Evolutionary conservation across 2,329 filamentous ascomycete genomes (phyloP), one percentile per base, ranked within the genome.

Genomic region (Penicillium sp.): DNA sequence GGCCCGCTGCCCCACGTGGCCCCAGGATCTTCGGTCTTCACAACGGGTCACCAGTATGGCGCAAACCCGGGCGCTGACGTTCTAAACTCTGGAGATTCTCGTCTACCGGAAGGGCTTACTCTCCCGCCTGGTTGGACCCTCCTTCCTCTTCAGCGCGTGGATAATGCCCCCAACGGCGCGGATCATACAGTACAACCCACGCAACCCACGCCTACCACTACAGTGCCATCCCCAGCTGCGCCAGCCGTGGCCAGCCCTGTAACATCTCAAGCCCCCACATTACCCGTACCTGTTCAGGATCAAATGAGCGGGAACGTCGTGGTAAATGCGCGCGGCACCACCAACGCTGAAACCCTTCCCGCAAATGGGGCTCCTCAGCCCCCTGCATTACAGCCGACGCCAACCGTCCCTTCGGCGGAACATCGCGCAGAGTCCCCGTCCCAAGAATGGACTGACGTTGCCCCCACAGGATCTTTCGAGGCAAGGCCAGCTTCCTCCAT

Each of bases 111-210:
- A 51, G 83, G 83, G 3, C 67, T 85, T 50, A 76, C 69, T 8
- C 68, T 85, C 27, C 83, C 83, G 7, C 76, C 78, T 56, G 83
- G 83, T 12, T 85, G 72, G 72, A 68, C 66, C 40, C 65, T 73
- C 7, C 58, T 69, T 45, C 71, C 71, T 45, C 67, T 74, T 25
- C 66, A 71, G 27, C 62, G 70, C 0, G 29, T 60, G 17, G 63
- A 55, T 4, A 59, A 54, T 31, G 54, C 56, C 7, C 19, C 54
- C 17, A 62, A 29, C 4, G 6, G 46, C 33, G 47, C 46, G 19
- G 27, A 52, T 5, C 58, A 59, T 12, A 45, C 43, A 12, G 12
- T 53, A 23, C 53, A 46, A 15, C 29, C 51, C 8, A 53, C 51
- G 4, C 53, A 46, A 15, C 29, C 51, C 8, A 53, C 51, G 4